These are phyloP conservation scores for Pisolithus tinctorius DNA, from an alignment of 768 basidiomycete genomes.

Conservation along the genomic window DNA sequence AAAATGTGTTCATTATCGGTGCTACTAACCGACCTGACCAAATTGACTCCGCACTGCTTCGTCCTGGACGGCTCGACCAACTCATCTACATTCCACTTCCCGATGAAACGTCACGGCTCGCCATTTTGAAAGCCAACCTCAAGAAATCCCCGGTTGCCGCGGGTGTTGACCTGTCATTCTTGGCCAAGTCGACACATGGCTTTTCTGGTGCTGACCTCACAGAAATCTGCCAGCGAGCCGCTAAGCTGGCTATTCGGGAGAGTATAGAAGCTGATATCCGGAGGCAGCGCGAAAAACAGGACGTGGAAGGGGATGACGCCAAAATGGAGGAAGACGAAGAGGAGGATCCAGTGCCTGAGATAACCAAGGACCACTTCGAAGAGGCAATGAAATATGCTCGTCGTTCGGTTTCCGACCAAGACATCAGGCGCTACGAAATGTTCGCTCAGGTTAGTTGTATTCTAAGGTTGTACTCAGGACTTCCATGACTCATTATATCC, in stretches of 20 bases:
- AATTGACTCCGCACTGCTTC: conserved; percentile 87
- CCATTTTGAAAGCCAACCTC: conserved; percentile 86
- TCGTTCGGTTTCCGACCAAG: conserved; percentile 92
- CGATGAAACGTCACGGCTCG: conserved; percentile 84
- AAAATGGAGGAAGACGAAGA: conserved; percentile 72
- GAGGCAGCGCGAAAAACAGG: conserved; percentile 68
- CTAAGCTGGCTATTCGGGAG: conserved; percentile 94
- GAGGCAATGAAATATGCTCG: conserved; percentile 98
- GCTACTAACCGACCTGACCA: conserved; percentile 97
- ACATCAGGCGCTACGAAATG: conserved; percentile 98
- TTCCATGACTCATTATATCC: conserved; percentile 8
- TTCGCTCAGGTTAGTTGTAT: conserved; percentile 68
- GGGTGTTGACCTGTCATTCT: conserved; percentile 78
- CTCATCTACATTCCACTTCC: conserved; percentile 99
- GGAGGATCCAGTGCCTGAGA: conserved; percentile 88
- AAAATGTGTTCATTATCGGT: conserved; percentile 98
- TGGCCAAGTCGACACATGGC: conserved; percentile 90
- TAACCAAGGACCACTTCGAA: conserved; percentile 91
- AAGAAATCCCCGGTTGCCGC: conserved; percentile 86
- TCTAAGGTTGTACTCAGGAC: background rate
- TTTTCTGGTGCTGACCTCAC: conserved; percentile 99
- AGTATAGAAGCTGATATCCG: conserved; percentile 91
- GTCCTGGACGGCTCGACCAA: conserved; percentile 98
- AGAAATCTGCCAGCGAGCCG: conserved; percentile 98
- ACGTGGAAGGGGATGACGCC: conserved; percentile 70